phyloP scores from a whole-genome alignment of 164 flowering plant genomes.

The Magnolia officinalis region DNA sequence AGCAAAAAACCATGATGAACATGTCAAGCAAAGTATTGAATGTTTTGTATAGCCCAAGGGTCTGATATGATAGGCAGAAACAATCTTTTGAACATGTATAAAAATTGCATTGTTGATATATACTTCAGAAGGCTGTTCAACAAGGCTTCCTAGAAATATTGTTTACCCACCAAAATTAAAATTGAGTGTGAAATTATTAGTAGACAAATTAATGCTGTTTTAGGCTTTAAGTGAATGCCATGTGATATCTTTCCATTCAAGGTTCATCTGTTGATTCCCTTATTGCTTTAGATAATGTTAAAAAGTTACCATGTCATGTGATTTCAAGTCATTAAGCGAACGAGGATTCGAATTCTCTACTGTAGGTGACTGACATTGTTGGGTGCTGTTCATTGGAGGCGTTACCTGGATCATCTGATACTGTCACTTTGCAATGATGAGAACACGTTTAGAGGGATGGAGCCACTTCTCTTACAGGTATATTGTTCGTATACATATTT shows the following conservation, averaged over 20 bases:
- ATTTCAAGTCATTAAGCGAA: neutral
- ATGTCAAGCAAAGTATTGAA: too few species aligned
- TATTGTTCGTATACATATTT: neutral
- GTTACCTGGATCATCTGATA: conserved; percentile 83
- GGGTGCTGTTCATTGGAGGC: conserved; percentile 92
- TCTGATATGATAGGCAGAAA: too few species aligned
- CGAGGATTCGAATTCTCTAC: neutral
- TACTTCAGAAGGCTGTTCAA: too few species aligned
- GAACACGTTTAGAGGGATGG: conserved; percentile 56
- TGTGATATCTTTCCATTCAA: neutral
- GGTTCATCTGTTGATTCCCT: neutral
- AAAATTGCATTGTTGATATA: too few species aligned
- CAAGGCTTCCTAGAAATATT: too few species aligned
- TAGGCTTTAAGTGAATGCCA: too few species aligned
- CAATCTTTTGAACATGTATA: too few species aligned
- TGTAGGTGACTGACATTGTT: conserved; percentile 84
- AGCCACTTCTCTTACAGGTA: conserved; percentile 92
- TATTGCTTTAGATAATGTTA: neutral
- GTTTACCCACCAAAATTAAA: too few species aligned
- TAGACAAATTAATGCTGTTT: too few species aligned
- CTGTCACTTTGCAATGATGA: conserved; percentile 59
- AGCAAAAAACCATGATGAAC: too few species aligned
- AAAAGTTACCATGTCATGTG: neutral
- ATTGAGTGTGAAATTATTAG: too few species aligned
- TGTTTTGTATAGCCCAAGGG: too few species aligned